Percentiles rank a stretch among this genome's conserved stretches.
These are phyloP conservation scores for Cryphonectria naterciae DNA, from an alignment of 2,329 filamentous ascomycete species.

Conservation along the genomic window DNA sequence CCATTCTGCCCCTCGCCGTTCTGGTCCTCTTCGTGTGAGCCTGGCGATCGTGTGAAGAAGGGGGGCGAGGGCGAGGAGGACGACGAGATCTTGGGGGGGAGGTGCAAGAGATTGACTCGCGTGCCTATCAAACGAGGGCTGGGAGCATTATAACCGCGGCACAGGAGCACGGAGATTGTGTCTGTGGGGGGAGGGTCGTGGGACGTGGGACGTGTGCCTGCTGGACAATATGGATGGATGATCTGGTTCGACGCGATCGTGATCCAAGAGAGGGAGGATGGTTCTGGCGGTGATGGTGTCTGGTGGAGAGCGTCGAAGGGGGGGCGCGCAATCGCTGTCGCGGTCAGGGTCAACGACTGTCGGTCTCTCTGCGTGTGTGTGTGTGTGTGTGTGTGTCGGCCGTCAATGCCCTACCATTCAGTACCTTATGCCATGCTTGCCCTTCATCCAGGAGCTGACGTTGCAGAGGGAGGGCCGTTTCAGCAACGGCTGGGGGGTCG, in stretches of 20 bases:
- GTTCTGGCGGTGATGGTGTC: conserved; percentile 2
- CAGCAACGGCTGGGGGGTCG: conserved; percentile 11
- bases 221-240: conserved; percentile 10
- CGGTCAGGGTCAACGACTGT: not conserved
- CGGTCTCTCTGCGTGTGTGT: not conserved
- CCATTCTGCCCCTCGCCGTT: conserved; percentile 21
- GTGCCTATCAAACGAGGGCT: conserved; percentile 23
- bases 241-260: conserved; percentile 26
- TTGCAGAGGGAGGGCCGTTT: conserved; percentile 14
- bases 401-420: conserved; percentile 6
- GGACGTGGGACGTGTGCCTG: not conserved
- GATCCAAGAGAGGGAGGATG: conserved; percentile 22
- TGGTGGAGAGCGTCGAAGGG: conserved; percentile 4
- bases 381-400: conserved; percentile 1
- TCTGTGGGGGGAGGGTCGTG: conserved; percentile 10
- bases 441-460: conserved; percentile 10
- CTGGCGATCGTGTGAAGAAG: not conserved
- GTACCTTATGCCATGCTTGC: conserved; percentile 4
- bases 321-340: not conserved
- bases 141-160: conserved; percentile 21
- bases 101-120: conserved; percentile 19
- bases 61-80: not conserved
- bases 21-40: not conserved
- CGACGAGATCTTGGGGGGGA: conserved; percentile 5
- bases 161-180: not conserved